Evolutionary conservation across 192 early-diverging fungal genomes (phyloP).

Genomic region (Coemansia guatemalensis): DNA sequence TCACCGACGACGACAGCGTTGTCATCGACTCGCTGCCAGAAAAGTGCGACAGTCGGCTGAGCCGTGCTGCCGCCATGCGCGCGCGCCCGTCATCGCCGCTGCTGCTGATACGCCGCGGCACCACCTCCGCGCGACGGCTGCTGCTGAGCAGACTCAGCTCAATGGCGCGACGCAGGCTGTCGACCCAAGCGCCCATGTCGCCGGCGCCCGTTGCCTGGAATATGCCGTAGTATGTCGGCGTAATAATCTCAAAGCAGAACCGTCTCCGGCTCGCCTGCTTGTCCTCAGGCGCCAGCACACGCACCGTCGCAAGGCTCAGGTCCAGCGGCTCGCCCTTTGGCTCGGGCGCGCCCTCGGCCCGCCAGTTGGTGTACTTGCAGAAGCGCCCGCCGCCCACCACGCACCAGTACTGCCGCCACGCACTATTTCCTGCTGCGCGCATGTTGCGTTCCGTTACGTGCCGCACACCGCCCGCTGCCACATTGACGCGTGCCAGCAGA

Average conservation of each 20-base stretch:
- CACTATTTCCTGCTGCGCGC: conserved; percentile 18
- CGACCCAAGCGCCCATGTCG: conserved; percentile 72
- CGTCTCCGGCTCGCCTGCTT: conserved; percentile 53
- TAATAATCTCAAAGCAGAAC: conserved; percentile 81
- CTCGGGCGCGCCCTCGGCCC: conserved; percentile 3
- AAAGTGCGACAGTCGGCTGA: conserved; percentile 27
- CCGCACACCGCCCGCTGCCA: conserved; percentile 6
- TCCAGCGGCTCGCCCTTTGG: conserved; percentile 19
- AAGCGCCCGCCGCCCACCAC: conserved; percentile 39
- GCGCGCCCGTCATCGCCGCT: conserved; percentile 2
- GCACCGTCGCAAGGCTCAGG: conserved; percentile 43
- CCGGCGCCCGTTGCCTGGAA: conserved; percentile 72
- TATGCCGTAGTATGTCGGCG: conserved; percentile 67
- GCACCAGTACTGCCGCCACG: conserved; percentile 53
- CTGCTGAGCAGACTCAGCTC: conserved; percentile 38
- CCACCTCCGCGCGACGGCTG: conserved; percentile 6
- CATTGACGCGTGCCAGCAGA: conserved; percentile 26
- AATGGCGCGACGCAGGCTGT: conserved; percentile 52
- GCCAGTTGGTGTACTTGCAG: conserved; percentile 16
- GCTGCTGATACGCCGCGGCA: background rate
- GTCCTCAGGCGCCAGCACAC: conserved; percentile 26
- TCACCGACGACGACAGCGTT: conserved; percentile 17
- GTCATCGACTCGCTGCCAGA: conserved; percentile 21
- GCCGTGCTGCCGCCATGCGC: conserved; percentile 9
- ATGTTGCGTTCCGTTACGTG: conserved; percentile 21